These are phyloP conservation scores for Peronospora farinosa DNA, from an alignment of 352 stramenopile species.

Conservation along the genomic window DNA sequence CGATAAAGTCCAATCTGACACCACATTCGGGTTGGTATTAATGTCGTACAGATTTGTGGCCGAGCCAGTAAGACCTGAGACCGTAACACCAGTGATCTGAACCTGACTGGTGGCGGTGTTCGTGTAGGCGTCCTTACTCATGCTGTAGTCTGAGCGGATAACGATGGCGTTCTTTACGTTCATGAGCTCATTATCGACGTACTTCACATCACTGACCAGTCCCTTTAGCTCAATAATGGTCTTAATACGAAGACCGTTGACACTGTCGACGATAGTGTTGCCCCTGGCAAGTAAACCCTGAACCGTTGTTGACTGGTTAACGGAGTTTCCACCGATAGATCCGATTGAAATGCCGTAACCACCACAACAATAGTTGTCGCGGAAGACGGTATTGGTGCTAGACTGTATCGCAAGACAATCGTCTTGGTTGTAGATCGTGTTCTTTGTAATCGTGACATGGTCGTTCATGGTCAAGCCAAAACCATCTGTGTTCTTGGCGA, in stretches of 20 bases:
- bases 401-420: not conserved
- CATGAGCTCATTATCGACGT: not conserved
- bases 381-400: conserved; percentile 1
- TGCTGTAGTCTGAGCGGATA: conserved; percentile 16
- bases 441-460: not conserved
- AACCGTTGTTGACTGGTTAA: not conserved
- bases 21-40: not conserved
- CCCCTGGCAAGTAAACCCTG: not conserved
- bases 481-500: not conserved
- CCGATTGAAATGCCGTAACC: not conserved
- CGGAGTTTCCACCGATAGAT: not conserved
- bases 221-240: not conserved
- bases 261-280: conserved; percentile 1
- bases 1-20: not conserved
- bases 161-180: not conserved
- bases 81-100: conserved; percentile 2
- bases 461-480: not conserved
- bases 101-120: conserved; percentile 3
- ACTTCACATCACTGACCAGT: not conserved
- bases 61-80: conserved; percentile 6
- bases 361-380: not conserved
- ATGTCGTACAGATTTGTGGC: not conserved
- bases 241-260: conserved; percentile 1
- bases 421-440: not conserved
- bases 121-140: conserved; percentile 8